Percentiles rank a stretch among this genome's conserved stretches.
Evolutionary conservation across 2,329 filamentous ascomycete species (phyloP).

Genomic region (Aspergillus sojae): DNA sequence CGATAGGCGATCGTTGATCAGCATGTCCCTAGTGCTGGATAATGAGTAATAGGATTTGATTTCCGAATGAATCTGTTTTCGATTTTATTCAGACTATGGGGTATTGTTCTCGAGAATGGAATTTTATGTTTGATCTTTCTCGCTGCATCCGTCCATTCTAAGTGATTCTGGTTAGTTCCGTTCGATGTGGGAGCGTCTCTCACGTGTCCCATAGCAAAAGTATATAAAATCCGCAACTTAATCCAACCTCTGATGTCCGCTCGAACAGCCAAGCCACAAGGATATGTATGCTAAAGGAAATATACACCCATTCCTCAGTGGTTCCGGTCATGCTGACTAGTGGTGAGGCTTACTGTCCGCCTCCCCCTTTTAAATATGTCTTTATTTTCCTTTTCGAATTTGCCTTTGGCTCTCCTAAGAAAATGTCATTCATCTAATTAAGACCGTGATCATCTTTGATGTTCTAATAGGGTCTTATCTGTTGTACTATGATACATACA

Average conservation of each 20-base stretch:
- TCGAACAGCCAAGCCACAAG: background rate
- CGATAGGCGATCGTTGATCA: slow-evolving; percentile 14
- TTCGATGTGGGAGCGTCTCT: background rate
- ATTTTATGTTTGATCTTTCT: background rate
- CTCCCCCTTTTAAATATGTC: background rate
- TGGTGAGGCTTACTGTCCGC: background rate
- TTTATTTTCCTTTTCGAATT: background rate
- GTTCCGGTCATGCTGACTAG: background rate
- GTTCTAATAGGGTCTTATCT: background rate
- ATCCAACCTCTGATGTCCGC: background rate
- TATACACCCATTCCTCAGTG: background rate
- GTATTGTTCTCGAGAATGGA: background rate
- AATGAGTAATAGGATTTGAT: slow-evolving; percentile 9
- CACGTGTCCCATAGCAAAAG: background rate
- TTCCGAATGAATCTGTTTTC: background rate
- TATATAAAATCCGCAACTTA: background rate
- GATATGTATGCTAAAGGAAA: background rate
- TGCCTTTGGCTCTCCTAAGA: background rate
- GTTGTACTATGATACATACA: background rate
- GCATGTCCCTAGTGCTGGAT: background rate
- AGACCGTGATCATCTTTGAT: background rate
- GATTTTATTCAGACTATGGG: background rate
- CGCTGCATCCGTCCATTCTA: background rate
- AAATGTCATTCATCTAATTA: background rate
- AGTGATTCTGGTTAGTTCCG: background rate